Evolutionary conservation across 2,329 filamentous ascomycete genomes (phyloP), one percentile per base, ranked within the genome.

Genomic region (Clathrospora elynae): DNA sequence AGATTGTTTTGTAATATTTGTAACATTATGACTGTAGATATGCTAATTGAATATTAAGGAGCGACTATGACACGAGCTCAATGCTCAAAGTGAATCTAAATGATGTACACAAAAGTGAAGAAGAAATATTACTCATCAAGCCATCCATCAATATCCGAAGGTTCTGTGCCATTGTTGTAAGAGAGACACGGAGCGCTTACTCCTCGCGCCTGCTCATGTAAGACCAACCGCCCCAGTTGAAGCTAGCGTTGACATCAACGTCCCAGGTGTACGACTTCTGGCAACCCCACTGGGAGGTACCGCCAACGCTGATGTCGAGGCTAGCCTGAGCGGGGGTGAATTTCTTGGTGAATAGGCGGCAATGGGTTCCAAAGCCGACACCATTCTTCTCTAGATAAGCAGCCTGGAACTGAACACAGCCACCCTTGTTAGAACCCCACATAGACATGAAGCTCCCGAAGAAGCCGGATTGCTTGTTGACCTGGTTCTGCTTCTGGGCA

Each of bases 311-410:
- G 33, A 61, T 50, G 42, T 61, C 54, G 19, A 59, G 47, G 29
- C 35, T 57, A 18, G 49, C 58, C 43, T 58, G 45, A 5, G 32
- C 2, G 11, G 52, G 34, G 11, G 39, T 25, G 42, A 58, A 60
- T 50, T 55, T 50, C 49, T 58, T 52, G 36, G 46, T 61, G 52
- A 58, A 61, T 35, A 61, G 58, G 45, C 58, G 52, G 49, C 58
- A 61, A 43, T 61, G 52, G 18, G 58, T 60, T 42, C 56, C 56
- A 43, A 53, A 57, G n/a, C 46, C 58, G 11, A 39, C 45, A 26
- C 58, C 53, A 7, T 30, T 40, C 54, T 58, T 54, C 52, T 56
- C 54, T 11, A 60, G 52, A 39, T 60, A 58, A 17, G 51, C 42
- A 37, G 51, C 57, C 42, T 60, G 56, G 50, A 58, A 61, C 47